Base-by-base conservation (phyloP, 257 asterid species). In the Solanum rostratum region DNA sequence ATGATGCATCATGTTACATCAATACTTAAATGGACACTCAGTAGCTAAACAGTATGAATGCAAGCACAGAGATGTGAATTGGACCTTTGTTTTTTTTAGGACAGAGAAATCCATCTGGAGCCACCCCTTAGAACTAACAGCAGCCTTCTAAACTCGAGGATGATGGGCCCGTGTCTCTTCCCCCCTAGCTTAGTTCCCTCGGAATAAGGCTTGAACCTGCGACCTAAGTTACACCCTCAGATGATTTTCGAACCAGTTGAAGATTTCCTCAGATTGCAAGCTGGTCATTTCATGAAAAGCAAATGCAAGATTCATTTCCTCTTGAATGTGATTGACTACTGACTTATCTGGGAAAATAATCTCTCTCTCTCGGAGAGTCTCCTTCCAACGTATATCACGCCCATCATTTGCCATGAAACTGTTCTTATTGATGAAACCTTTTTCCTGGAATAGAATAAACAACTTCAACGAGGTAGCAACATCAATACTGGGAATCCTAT, bases 271-370 rank as follows among this genome's bases (percentile, higher is more conserved):
- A 43, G 95, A 92, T 60, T 88, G 96, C 91, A 96, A 90, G 89
- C 98, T 93, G 52, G 98, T 96, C 99, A 96, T 96, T 88, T 95
- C 99, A 91, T 96, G 99, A 91, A 91, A 93, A 1, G 97, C 97
- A 92, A 82, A 96, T 0, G 99, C 99, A 85, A 96, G 97, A 90
- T 96, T 96, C 98, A 96, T 91, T 90, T 96, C 99, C 90, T 96
- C 99, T 80, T 94, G 98, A 87, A 96, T 93, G 88, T 91, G 97
- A 83, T 92, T 90, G 62, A 86, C 90, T 88, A 96, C 43, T 63
- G 93, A 90, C 79, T 89, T 88, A 79, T 92, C 90, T 4, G 92
- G 96, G 83, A 96, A 88, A 84, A 57, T 80, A 86, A 94, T 86
- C 46, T 69, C 87, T 54, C 90, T 89, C 90, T 96, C 91, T 87